These are phyloP conservation scores for Durotheca rogersii DNA, from an alignment of 495 filamentous ascomycete genomes.

Conservation along the genomic window DNA sequence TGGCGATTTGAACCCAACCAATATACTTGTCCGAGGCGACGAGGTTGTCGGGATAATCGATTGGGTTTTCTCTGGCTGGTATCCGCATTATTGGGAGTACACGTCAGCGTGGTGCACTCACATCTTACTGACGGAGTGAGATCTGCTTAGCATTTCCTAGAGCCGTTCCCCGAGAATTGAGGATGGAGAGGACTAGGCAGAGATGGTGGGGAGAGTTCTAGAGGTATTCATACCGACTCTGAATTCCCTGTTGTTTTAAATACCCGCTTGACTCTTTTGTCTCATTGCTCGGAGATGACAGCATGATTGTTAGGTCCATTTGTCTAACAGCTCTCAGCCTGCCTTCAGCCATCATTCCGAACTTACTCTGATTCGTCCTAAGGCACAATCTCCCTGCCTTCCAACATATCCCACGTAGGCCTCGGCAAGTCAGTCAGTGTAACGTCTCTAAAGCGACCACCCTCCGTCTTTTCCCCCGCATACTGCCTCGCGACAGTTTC, in stretches of 20 bases:
- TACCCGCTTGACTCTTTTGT: not conserved
- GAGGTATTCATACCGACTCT: too few relatives aligned
- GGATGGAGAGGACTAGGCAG: constrained; percentile 50
- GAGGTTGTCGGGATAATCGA: constrained; percentile 50
- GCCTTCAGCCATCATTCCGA: too few relatives aligned
- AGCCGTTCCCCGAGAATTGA: constrained; percentile 48
- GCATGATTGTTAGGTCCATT: too few relatives aligned
- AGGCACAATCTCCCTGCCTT: constrained; percentile 8
- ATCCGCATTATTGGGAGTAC: constrained; percentile 55
- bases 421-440: constrained; percentile 5
- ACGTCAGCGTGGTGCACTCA: constrained; percentile 47
- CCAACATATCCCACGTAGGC: constrained; percentile 15
- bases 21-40: constrained; percentile 31
- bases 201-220: constrained; percentile 41
- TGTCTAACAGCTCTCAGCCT: too few relatives aligned
- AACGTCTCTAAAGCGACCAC: constrained; percentile 1
- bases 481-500: constrained; percentile 35
- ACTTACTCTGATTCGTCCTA: not conserved
- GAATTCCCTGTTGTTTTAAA: too few relatives aligned
- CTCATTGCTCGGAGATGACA: too few relatives aligned
- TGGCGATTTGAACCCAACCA: constrained; percentile 34
- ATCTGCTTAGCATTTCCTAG: constrained; percentile 50
- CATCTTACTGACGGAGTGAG: constrained; percentile 46
- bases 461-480: constrained; percentile 35
- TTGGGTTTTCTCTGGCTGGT: constrained; percentile 56